A percentile compares a stretch with the other conserved stretches of the same genome.
Evolutionary conservation across 2,329 filamentous ascomycete species (phyloP).

Genomic region (Colletotrichum spaethianum): DNA sequence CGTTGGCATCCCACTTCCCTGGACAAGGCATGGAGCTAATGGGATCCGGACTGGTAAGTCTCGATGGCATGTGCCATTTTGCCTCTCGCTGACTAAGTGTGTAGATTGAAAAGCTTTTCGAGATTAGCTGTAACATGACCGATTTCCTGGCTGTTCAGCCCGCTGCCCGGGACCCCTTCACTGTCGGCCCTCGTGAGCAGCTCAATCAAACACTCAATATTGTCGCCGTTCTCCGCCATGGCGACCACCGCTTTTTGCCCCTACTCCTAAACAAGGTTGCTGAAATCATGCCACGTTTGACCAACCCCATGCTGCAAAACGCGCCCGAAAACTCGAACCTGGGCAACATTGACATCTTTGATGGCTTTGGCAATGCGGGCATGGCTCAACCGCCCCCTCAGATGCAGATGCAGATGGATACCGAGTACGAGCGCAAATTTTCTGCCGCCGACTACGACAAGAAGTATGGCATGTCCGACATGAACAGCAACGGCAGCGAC

Average conservation of each 20-base stretch:
- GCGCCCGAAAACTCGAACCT: conserved; percentile 69
- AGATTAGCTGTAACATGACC: conserved; percentile 80
- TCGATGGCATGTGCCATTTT: not conserved
- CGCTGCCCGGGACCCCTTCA: conserved; percentile 72
- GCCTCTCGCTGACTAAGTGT: not conserved
- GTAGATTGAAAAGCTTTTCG: conserved; percentile 84
- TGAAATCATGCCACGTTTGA: conserved; percentile 76
- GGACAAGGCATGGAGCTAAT: conserved; percentile 81
- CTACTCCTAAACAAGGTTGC: conserved; percentile 83
- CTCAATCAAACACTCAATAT: conserved; percentile 79
- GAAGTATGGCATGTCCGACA: conserved; percentile 56
- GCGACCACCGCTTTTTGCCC: conserved; percentile 82
- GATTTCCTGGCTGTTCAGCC: conserved; percentile 80
- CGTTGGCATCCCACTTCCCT: conserved; percentile 80
- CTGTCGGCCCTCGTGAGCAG: conserved; percentile 79
- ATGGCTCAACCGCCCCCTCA: conserved; percentile 67
- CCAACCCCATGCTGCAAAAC: conserved; percentile 72
- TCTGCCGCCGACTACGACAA: conserved; percentile 59
- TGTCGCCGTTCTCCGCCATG: conserved; percentile 79
- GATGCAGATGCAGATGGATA: conserved; percentile 60
- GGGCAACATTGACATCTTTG: conserved; percentile 73
- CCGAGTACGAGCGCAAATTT: conserved; percentile 64
- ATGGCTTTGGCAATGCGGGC: conserved; percentile 75
- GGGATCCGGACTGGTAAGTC: conserved; percentile 78
- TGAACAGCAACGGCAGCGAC: conserved; percentile 53